These are phyloP conservation scores for Podaxis sp. DNA, from an alignment of 768 basidiomycete genomes.

Conservation along the genomic window DNA sequence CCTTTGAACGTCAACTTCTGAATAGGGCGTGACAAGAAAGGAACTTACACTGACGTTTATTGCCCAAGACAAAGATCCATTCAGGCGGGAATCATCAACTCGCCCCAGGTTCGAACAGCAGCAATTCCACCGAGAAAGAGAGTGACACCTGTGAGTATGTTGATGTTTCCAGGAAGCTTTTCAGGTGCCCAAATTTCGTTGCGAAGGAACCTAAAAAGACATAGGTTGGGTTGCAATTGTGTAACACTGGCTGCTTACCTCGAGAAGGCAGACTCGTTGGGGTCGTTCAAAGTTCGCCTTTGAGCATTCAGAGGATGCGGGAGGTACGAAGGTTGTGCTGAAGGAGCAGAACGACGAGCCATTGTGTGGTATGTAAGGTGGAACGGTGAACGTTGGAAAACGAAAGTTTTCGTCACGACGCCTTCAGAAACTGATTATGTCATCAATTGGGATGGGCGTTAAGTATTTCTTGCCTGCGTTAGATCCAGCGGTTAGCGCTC, in stretches of 20 bases:
- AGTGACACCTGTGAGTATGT: constrained; percentile 60
- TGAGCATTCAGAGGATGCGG: constrained; percentile 42
- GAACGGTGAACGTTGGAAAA: constrained; percentile 10
- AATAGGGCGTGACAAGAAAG: neutral
- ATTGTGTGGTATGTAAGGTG: constrained; percentile 35
- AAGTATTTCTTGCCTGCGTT: neutral
- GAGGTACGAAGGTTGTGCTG: constrained; percentile 56
- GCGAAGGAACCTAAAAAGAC: constrained; percentile 42
- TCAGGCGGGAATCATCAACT: constrained; percentile 69
- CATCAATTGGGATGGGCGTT: neutral
- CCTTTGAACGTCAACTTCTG: neutral
- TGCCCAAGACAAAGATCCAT: neutral
- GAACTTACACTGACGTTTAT: neutral
- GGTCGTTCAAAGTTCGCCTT: constrained; percentile 44
- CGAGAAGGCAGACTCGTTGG: constrained; percentile 64
- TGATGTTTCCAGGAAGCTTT: constrained; percentile 74
- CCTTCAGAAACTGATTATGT: neutral
- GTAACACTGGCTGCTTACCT: constrained; percentile 28
- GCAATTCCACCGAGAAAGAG: constrained; percentile 73
- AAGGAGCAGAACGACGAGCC: constrained; percentile 66
- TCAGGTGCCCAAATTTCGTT: constrained; percentile 73
- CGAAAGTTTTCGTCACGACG: constrained; percentile 10
- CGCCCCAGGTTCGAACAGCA: constrained; percentile 76
- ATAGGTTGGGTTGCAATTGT: constrained; percentile 17
- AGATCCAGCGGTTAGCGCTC: neutral